A percentile compares a stretch with the other conserved stretches of the same genome.
Conservation (phyloP, 352 stramenopile species). For the Pythium dissotocum region DNA sequence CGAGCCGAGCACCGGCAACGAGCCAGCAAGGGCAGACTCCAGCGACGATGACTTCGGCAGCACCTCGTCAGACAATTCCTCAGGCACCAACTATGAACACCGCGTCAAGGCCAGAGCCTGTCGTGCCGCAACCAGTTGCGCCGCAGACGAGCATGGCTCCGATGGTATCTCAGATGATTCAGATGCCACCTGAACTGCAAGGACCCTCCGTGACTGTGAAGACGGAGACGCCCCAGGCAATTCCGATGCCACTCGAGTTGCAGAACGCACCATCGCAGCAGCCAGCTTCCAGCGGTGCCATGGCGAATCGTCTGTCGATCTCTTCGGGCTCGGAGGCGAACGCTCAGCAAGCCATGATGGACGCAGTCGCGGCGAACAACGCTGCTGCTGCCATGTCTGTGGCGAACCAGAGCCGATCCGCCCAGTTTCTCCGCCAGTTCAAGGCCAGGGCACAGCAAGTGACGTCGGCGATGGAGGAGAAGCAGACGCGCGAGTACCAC, state of each 20-base stretch:
- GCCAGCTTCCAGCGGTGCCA: neutral
- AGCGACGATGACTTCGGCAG: conserved; percentile 25
- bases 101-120: conserved; percentile 4
- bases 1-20: conserved; percentile 7
- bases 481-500: conserved; percentile 80
- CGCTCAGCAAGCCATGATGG: conserved; percentile 20
- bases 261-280: conserved; percentile 13
- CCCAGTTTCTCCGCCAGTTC: conserved; percentile 83
- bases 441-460: conserved; percentile 76
- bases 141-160: conserved; percentile 11
- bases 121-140: neutral
- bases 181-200: conserved; percentile 78
- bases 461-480: conserved; percentile 78
- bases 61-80: conserved; percentile 8
- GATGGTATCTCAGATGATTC: conserved; percentile 46
- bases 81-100: conserved; percentile 17
- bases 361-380: conserved; percentile 24
- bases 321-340: neutral
- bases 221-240: conserved; percentile 29
- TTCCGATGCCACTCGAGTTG: conserved; percentile 33
- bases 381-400: conserved; percentile 26
- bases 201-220: conserved; percentile 35
- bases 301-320: conserved; percentile 15
- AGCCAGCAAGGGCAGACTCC: conserved; percentile 28
- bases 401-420: conserved; percentile 65